A percentile compares a stretch with the other conserved stretches of the same genome.
Evolutionary conservation across 2,329 filamentous ascomycete species (phyloP).

Genomic region (Moelleriella libera): DNA sequence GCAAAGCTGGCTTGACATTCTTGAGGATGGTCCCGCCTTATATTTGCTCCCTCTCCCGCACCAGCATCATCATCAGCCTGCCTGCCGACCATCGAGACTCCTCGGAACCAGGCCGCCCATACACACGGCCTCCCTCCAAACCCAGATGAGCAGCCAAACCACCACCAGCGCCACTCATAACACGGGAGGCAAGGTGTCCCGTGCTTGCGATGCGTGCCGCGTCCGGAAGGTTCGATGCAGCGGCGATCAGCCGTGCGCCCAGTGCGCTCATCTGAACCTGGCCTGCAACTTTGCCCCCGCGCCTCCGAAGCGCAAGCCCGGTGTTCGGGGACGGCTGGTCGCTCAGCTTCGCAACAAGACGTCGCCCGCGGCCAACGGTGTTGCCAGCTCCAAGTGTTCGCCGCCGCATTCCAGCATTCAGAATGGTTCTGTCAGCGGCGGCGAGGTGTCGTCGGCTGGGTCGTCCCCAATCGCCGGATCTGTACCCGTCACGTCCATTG

Average conservation of each 20-base stretch:
- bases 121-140: background rate
- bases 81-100: background rate
- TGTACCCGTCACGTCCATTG: slow-evolving; percentile 10
- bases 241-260: slow-evolving; percentile 17
- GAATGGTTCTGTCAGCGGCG: slow-evolving; percentile 1
- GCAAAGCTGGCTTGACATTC: background rate
- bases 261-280: slow-evolving; percentile 20
- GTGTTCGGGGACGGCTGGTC: slow-evolving; percentile 18
- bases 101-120: background rate
- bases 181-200: slow-evolving; percentile 8
- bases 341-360: slow-evolving; percentile 18
- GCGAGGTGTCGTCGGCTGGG: slow-evolving; percentile 5
- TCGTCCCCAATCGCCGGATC: slow-evolving; percentile 2
- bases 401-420: background rate
- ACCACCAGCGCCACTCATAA: background rate
- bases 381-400: background rate
- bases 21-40: slow-evolving; percentile 2
- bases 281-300: slow-evolving; percentile 18
- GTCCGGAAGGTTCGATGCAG: slow-evolving; percentile 24
- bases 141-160: slow-evolving; percentile 5
- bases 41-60: background rate
- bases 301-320: slow-evolving; percentile 18
- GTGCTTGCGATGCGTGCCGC: slow-evolving; percentile 23
- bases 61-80: background rate
- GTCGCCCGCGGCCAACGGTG: slow-evolving; percentile 1